Evolutionary conservation across 495 filamentous ascomycete species (phyloP).

Genomic region (Pseudoneurospora amorphoporcata): DNA sequence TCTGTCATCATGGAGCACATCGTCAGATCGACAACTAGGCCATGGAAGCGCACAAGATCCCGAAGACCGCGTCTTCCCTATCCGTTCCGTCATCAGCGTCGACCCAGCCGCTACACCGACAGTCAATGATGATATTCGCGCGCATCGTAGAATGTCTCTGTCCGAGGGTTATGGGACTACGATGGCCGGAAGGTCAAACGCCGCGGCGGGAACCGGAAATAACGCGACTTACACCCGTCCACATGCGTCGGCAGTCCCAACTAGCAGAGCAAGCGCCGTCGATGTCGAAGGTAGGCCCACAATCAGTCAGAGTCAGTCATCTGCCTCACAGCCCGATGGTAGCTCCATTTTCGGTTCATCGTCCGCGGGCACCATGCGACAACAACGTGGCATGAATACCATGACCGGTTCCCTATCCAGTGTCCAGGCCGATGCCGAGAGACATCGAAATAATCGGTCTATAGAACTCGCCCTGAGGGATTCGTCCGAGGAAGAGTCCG

Average conservation of each 20-base stretch:
- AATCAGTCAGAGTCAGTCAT: not conserved
- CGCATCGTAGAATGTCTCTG: slow-evolving; percentile 9
- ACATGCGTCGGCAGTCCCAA: not conserved
- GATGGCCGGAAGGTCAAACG: not conserved
- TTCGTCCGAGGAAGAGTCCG: slow-evolving; percentile 21
- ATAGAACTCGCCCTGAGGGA: slow-evolving; percentile 24
- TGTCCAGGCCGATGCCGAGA: slow-evolving; percentile 20
- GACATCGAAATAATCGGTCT: slow-evolving; percentile 7
- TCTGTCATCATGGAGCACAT: slow-evolving; percentile 18
- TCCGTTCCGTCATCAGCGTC: slow-evolving; percentile 72
- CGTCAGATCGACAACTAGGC: slow-evolving; percentile 16
- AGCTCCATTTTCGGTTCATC: not conserved
- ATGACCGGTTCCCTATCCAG: slow-evolving; percentile 18
- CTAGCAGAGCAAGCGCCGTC: not conserved
- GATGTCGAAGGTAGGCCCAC: not conserved
- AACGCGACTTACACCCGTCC: not conserved
- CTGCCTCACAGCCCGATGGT: not conserved
- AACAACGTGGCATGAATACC: slow-evolving; percentile 14
- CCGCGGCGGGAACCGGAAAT: not conserved
- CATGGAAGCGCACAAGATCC: slow-evolving; percentile 20
- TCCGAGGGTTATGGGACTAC: slow-evolving; percentile 7
- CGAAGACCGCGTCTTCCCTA: slow-evolving; percentile 68
- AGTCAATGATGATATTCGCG: slow-evolving; percentile 18
- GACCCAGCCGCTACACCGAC: slow-evolving; percentile 32
- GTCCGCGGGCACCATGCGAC: not conserved